Percentiles rank a stretch among this genome's conserved stretches.
phyloP scores from a whole-genome alignment of 129 eudicot species.

The Kitagawia praeruptora region DNA sequence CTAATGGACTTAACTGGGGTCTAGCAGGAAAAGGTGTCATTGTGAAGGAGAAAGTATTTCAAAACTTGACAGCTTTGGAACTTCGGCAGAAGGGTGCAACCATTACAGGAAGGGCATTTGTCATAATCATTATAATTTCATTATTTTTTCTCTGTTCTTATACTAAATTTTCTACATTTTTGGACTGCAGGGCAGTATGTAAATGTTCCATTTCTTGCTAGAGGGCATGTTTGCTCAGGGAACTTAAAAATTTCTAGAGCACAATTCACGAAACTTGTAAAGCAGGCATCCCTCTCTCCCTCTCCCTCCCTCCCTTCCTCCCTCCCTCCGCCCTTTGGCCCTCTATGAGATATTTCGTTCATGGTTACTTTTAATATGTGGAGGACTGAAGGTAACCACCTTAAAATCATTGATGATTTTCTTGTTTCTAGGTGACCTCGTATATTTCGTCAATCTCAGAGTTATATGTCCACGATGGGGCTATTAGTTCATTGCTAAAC shows the following conservation, averaged over 20 bases:
- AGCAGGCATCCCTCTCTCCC: constrained; percentile 17
- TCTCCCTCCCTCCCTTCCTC: background rate
- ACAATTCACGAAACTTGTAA: constrained; percentile 23
- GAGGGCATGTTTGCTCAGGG: constrained; percentile 16
- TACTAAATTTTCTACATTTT: background rate
- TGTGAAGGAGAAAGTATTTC: constrained; percentile 28
- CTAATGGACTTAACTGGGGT: constrained; percentile 28
- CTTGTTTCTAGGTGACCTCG: constrained; percentile 18
- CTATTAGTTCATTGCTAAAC: constrained; percentile 21
- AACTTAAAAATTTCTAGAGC: constrained; percentile 24
- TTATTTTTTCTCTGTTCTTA: background rate
- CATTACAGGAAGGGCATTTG: constrained; percentile 15
- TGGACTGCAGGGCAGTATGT: constrained; percentile 15
- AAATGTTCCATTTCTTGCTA: constrained; percentile 22
- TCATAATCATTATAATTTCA: background rate
- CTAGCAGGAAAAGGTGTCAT: constrained; percentile 29
- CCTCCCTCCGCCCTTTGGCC: background rate
- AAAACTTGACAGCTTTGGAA: constrained; percentile 22
- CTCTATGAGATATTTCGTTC: background rate
- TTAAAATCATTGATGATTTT: background rate
- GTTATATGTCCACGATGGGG: constrained; percentile 31
- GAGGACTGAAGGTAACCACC: background rate
- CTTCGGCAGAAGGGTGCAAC: constrained; percentile 27
- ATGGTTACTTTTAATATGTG: background rate
- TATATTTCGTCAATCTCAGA: constrained; percentile 28